Percentiles rank a stretch among this genome's conserved stretches.
Conservation (phyloP, 2,329 filamentous ascomycete species). For the Colletotrichum phormii region DNA sequence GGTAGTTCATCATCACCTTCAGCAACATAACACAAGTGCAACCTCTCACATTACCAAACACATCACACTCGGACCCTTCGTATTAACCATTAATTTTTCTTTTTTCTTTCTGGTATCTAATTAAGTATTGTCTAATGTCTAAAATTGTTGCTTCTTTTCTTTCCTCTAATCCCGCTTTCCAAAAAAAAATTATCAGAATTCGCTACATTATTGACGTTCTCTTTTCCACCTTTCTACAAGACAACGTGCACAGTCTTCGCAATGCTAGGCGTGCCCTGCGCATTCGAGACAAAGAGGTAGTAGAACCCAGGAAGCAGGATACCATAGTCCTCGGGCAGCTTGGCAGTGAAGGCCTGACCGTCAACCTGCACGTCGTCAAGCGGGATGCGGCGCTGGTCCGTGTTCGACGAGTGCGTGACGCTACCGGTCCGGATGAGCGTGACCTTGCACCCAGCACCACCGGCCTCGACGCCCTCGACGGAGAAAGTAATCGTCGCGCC, state of each 20-base stretch:
- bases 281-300: conserved; percentile 63
- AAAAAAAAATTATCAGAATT: background rate
- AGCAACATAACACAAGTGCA: background rate
- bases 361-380: conserved; percentile 45
- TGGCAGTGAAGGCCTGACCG: conserved; percentile 50
- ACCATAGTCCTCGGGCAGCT: conserved; percentile 59
- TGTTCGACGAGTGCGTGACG: conserved; percentile 67
- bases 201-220: background rate
- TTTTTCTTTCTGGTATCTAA: background rate
- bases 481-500: conserved; percentile 40
- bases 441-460: conserved; percentile 45
- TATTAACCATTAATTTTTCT: background rate
- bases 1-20: background rate
- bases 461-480: conserved; percentile 49
- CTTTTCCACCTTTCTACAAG: conserved; percentile 9
- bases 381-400: conserved; percentile 66
- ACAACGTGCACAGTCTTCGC: conserved; percentile 53
- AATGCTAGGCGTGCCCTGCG: conserved; percentile 57
- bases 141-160: too few relatives aligned
- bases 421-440: conserved; percentile 61
- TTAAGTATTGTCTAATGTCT: background rate
- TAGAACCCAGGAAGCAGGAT: conserved; percentile 65
- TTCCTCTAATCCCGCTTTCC: background rate
- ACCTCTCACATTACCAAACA: background rate
- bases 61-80: background rate